Evolutionary conservation across 345 rosid species (phyloP), one percentile per base, ranked within the genome.

Genomic region (Sonneratia caseolaris): DNA sequence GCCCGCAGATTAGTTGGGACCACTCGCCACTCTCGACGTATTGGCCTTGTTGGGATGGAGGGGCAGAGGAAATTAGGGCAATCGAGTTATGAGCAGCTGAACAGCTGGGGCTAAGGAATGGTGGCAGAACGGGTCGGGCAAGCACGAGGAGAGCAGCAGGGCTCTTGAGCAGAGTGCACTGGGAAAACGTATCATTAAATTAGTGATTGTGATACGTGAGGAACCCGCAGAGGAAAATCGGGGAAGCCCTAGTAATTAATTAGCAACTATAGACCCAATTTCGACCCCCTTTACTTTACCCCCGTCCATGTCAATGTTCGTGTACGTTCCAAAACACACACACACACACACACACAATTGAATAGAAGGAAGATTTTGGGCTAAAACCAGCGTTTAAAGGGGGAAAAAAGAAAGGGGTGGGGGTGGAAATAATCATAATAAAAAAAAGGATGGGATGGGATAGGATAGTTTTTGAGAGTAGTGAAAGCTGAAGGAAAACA

Each of bases 101-200:
- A 74, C 74, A 66, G 81, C 43, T 77, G 81, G 81, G 74, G 77
- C 22, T 53, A 45, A 70, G 73, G 82, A 77, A 79, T 82, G 73
- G 70, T 77, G 77, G 81, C 82, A 49, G 75, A 76, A 36, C 77
- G 74, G 74, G 77, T 77, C 71, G 64, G 77, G 79, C 82, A 76
- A 78, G 81, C 81, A 82, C 43, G 42, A 72, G 75, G 70, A 75
- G 76, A 76, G 77, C 81, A 76, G 77, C 81, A 72, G 66, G 37
- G 5, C 66, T 70, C 56, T 45, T 12, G 73, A 62, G 66, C 38
- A 62, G 38, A 62, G 38, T n/a, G 66, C 66, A 32, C 66, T 27
- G 1, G 14, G 37, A 12, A 61, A 27, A 62, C 12, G 19, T 47
- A 70, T 70, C 73, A 70, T 70, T 56, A 56, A 56, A 70, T 70